Conservation (phyloP, 1,139 yeast species). For the Geotrichum restrictum region DNA sequence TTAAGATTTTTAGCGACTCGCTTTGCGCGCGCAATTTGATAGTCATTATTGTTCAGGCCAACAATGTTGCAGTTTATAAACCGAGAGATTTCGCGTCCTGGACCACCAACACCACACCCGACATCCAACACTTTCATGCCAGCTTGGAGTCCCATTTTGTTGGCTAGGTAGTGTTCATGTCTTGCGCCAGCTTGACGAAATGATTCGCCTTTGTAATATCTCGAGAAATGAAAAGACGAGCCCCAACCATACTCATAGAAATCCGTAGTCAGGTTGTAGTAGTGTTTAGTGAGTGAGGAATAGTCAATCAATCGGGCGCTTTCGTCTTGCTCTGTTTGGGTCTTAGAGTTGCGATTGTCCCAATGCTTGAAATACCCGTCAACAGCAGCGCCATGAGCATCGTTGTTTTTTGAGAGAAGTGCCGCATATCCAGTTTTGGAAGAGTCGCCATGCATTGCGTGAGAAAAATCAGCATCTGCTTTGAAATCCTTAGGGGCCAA, state of each 20-base stretch:
- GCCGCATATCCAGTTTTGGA: constrained; percentile 72
- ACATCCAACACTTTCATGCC: constrained; percentile 91
- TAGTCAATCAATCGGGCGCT: constrained; percentile 75
- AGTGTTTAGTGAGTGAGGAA: constrained; percentile 88
- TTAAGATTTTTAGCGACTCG: constrained; percentile 66
- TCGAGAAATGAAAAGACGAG: constrained; percentile 91
- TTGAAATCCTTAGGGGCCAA: constrained; percentile 42
- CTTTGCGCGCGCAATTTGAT: constrained; percentile 86
- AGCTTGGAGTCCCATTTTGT: constrained; percentile 73
- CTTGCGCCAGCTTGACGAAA: constrained; percentile 92
- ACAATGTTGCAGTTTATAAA: constrained; percentile 84
- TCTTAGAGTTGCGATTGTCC: constrained; percentile 54
- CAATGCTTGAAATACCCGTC: constrained; percentile 94
- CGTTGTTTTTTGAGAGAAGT: constrained; percentile 66
- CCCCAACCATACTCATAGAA: constrained; percentile 99
- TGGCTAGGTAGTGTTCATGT: constrained; percentile 93
- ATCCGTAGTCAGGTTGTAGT: constrained; percentile 94
- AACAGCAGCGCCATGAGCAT: constrained; percentile 79
- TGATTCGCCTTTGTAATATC: constrained; percentile 90
- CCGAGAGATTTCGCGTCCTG: constrained; percentile 92
- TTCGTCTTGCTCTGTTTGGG: constrained; percentile 66
- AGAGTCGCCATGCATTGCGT: constrained; percentile 80
- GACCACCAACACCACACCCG: constrained; percentile 99
- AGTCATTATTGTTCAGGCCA: constrained; percentile 95
- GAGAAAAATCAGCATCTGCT: constrained; percentile 57